Evolutionary conservation across 1,284 basidiomycete species (phyloP), one percentile per base, ranked within the genome.

Genomic region (Stygiomarasmius scandens): DNA sequence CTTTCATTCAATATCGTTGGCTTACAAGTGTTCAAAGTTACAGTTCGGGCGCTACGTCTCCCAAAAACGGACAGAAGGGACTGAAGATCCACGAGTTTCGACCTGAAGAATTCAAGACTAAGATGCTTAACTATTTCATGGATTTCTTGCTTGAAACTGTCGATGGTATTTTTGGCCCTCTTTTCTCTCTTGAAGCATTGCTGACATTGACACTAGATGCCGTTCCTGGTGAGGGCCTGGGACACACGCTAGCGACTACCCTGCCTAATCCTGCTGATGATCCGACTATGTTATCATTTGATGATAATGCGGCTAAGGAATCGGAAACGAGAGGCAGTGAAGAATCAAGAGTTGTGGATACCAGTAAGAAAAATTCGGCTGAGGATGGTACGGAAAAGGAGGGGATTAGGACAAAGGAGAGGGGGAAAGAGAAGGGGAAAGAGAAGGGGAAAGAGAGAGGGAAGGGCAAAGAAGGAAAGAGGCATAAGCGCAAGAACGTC

Each of bases 381-480:
- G 14, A 8, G 32, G 32, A 34, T 8, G 32, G 14, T 34, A 41
- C 4, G 11, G 38, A 8, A 16, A 19, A 41, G 11, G 38, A 4
- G 38, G 16, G 16, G 38, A 16, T 6, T 4, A 41, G 16, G n/a
- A 16, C 11, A n/a, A 41, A 41, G n/a, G 38, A 41, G 38, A 41
- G 16, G n/a, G n/a, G 16, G 38, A 41, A 41, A 19, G 38, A 16
- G 38, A 41, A 41, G 38, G 14, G 16, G n/a, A 41, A 41, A n/a
- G n/a, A 41, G 38, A 41, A 41, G 16, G 61, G 61, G 51, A 61
- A 66, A 0, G 38, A 19, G 38, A 16, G 5, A 41, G 38, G 38
- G 5, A 41, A 41, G 38, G 38, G 14, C 6, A 19, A 12, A n/a
- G n/a, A n/a, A n/a, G n/a, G n/a, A n/a, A n/a, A n/a, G n/a, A n/a